Evolutionary conservation across 2,329 filamentous ascomycete species (phyloP).

Genomic region (Exophiala dermatitidis): DNA sequence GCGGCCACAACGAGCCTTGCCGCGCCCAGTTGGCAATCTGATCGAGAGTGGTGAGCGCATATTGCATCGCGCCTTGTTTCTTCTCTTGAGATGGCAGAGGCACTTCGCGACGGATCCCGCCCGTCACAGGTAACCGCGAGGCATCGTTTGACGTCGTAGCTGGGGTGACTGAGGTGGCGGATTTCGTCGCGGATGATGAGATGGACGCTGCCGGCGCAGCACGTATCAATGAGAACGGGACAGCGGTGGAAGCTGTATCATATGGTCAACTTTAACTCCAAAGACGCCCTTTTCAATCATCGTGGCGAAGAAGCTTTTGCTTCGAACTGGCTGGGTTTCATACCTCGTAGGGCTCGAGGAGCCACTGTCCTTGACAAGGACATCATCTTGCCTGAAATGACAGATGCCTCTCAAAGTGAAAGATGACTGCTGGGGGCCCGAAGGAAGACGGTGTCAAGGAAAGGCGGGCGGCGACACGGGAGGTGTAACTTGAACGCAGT

Average conservation of each 20-base stretch:
- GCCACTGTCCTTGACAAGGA: slow-evolving; percentile 46
- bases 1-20: slow-evolving; percentile 78
- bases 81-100: slow-evolving; percentile 45
- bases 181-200: slow-evolving; percentile 36
- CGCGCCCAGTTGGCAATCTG: slow-evolving; percentile 76
- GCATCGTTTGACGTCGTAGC: slow-evolving; percentile 33
- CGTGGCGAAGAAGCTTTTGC: slow-evolving; percentile 24
- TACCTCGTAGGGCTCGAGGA: slow-evolving; percentile 51
- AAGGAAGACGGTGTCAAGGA: slow-evolving; percentile 22
- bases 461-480: slow-evolving; percentile 13
- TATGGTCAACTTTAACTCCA: neutral
- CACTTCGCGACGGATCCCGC: slow-evolving; percentile 43
- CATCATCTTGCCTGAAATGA: slow-evolving; percentile 39
- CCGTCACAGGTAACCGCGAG: slow-evolving; percentile 29
- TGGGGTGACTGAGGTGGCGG: slow-evolving; percentile 37
- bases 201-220: slow-evolving; percentile 35
- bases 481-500: neutral
- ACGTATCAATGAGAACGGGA: slow-evolving; percentile 31
- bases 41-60: slow-evolving; percentile 47
- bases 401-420: slow-evolving; percentile 5
- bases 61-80: slow-evolving; percentile 47
- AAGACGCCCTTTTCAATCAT: neutral
- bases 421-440: slow-evolving; percentile 29
- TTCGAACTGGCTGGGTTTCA: slow-evolving; percentile 2
- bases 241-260: slow-evolving; percentile 26